Percentiles rank a stretch among this genome's conserved stretches.
Conservation (phyloP, 345 rosid genomes). For the Psidium guajava region DNA sequence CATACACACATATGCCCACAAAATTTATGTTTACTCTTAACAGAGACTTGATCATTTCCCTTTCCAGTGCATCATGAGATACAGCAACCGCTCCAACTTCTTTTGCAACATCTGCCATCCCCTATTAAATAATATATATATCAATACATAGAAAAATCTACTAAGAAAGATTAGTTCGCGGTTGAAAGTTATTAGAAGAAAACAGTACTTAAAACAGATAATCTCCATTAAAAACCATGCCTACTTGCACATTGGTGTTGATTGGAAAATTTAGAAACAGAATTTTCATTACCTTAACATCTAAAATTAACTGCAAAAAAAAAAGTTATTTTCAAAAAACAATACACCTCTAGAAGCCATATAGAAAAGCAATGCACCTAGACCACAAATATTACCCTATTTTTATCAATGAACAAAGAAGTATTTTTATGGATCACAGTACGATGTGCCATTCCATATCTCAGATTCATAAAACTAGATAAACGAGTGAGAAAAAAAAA, state of each 20-base stretch:
- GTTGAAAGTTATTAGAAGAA: background rate
- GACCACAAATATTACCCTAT: background rate
- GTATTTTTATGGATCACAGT: no score
- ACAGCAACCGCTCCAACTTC: slow-evolving; percentile 99
- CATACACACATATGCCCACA: background rate
- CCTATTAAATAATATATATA: slow-evolving; percentile 29
- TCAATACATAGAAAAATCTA: background rate
- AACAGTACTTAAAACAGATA: background rate
- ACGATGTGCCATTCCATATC: no score
- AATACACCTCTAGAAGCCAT: background rate
- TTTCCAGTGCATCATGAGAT: slow-evolving; percentile 95
- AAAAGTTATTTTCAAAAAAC: background rate
- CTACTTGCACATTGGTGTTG: background rate
- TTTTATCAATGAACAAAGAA: no score
- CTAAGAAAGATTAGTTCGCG: background rate
- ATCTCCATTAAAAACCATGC: background rate
- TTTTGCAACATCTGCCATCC: slow-evolving; percentile 95
- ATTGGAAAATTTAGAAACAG: background rate
- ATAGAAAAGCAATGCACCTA: background rate
- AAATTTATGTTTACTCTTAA: background rate
- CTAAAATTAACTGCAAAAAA: background rate
- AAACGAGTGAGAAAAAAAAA: no score
- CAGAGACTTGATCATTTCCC: slow-evolving; percentile 92
- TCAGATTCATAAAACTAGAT: no score
- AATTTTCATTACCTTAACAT: background rate